These are phyloP conservation scores for Baorangia bicolor DNA, from an alignment of 768 basidiomycete species.

Conservation along the genomic window DNA sequence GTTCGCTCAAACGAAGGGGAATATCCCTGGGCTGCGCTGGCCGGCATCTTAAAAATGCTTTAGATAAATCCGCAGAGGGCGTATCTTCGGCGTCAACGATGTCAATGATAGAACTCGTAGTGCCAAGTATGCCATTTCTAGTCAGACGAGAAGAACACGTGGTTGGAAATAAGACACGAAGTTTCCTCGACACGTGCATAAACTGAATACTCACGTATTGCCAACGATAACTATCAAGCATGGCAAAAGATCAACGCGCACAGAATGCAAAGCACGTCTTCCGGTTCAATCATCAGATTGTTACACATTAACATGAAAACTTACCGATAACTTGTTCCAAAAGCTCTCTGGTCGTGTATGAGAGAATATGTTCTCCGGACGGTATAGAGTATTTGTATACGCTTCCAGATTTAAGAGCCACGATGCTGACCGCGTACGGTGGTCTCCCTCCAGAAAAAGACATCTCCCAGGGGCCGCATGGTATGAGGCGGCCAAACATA, in stretches of 20 bases:
- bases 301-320: constrained; percentile 23
- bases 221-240: constrained; percentile 35
- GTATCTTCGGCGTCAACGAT: constrained; percentile 1
- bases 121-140: constrained; percentile 41
- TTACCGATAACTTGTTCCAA: constrained; percentile 28
- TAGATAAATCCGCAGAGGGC: background rate
- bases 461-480: constrained; percentile 47
- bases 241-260: background rate
- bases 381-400: constrained; percentile 41
- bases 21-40: background rate
- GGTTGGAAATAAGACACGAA: background rate
- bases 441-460: constrained; percentile 42
- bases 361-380: constrained; percentile 37
- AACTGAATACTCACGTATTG: constrained; percentile 42
- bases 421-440: constrained; percentile 46
- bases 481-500: background rate
- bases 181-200: background rate
- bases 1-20: background rate
- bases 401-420: constrained; percentile 36
- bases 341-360: constrained; percentile 43
- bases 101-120: background rate
- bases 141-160: constrained; percentile 1
- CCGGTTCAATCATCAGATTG: background rate
- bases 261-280: background rate
- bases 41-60: constrained; percentile 14